Base-by-base conservation (phyloP, 148 eudicot genomes). In the Cornus suecica region DNA sequence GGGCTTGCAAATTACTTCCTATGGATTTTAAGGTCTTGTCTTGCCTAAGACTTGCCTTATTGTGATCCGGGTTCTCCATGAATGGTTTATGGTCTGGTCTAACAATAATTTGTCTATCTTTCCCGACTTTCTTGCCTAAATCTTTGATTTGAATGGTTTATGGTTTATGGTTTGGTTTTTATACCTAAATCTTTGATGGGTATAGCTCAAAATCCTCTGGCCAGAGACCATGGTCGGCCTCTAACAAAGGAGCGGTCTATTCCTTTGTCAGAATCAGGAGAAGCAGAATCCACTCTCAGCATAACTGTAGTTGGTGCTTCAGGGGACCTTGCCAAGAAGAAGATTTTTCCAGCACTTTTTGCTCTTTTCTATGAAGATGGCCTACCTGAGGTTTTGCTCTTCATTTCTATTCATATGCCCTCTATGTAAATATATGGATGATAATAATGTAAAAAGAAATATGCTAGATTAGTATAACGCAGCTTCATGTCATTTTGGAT, bases 311-410 rank as follows among this genome's bases (percentile, higher is more conserved):
- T 94, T 70, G 98, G 98, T 60, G 98, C 97, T 65, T 87, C 98
- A 42, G 98, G 98, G 41, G 98, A 91, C 74, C 97, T 94, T 62
- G 98, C 98, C 71, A 94, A 77, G 86, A 91, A 87, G 84, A 94
- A 94, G 81, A 94, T 94, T 58, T 94, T 91, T 76, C 98, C 98
- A 30, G 98, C 98, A 68, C 88, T 94, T 42, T 94, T 94, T 72
- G 98, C 98, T 45, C 88, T 94, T 62, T 91, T 66, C 74, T 94
- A 90, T 32, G 90, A 87, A 68, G 90, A 77, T 74, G 87, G 82
- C 61, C 86, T 94, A 70, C 97, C 97, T 2, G 81, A 91, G 94
- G 98, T 90, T 78, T 42, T 31, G 25, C 26, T 27, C 58, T 45
- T 48, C 58, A 31, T 9, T 41, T 63, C n/a, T 45, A 37, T 65